Evolutionary conservation across 2,329 filamentous ascomycete species (phyloP).

Genomic region (Stemphylium lycopersici): DNA sequence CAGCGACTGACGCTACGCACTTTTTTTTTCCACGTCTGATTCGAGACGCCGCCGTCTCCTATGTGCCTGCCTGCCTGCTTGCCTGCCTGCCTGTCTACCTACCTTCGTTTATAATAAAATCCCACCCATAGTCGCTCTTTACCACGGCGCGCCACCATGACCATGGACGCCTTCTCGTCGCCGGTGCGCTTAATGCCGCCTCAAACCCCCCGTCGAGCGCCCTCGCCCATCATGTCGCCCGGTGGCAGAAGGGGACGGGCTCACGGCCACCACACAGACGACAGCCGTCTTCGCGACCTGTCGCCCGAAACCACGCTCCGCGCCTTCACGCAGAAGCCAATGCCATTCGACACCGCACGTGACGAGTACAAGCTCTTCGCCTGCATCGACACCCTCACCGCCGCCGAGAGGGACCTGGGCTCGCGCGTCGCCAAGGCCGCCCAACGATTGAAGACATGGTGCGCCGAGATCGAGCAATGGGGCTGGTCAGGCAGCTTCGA

Average conservation of each 20-base stretch:
- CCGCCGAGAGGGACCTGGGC: conserved; percentile 73
- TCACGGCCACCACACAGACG: conserved; percentile 35
- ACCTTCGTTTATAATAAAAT: conserved; percentile 21
- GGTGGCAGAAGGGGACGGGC: conserved; percentile 34
- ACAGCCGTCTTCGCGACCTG: conserved; percentile 42
- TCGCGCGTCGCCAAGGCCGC: conserved; percentile 72
- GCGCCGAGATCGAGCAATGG: conserved; percentile 72
- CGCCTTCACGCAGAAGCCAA: conserved; percentile 52
- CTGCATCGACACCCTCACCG: conserved; percentile 68
- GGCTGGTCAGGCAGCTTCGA: conserved; percentile 61
- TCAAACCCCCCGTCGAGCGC: conserved; percentile 37
- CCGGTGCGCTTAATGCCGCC: conserved; percentile 41
- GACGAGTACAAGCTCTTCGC: conserved; percentile 51
- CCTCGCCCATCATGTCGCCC: conserved; percentile 46
- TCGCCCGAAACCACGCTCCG: conserved; percentile 52
- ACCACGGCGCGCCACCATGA: conserved; percentile 11
- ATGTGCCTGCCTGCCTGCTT: background rate
- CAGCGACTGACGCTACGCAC: no score
- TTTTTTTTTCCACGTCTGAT: conserved; percentile 14
- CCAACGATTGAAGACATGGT: conserved; percentile 74
- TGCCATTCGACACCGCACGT: conserved; percentile 51
- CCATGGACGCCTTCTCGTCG: conserved; percentile 39
- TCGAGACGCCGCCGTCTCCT: conserved; percentile 2
- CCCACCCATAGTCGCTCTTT: conserved; percentile 25
- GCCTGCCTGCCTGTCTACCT: no score